A percentile compares a stretch with the other conserved stretches of the same genome.
Evolutionary conservation across 2,329 filamentous ascomycete species (phyloP).

Genomic region (Aspergillus ustus): DNA sequence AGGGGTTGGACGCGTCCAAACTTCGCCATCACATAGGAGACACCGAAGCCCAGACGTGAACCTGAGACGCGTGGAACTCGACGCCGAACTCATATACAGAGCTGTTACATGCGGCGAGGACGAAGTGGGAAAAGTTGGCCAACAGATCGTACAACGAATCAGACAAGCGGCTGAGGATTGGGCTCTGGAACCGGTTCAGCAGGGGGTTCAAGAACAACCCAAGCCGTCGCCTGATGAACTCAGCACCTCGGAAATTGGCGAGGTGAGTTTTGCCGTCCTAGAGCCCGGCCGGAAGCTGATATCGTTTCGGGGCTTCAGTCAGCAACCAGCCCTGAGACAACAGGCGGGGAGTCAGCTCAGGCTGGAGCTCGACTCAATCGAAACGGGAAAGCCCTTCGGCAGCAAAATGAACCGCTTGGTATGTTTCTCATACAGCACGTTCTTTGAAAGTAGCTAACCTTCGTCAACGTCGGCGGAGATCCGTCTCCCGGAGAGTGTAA

Average conservation of each 20-base stretch:
- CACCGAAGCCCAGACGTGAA: too few species aligned
- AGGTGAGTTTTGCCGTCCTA: neutral
- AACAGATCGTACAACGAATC: neutral
- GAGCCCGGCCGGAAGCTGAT: neutral
- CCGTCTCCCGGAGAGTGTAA: neutral
- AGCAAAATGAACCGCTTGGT: neutral
- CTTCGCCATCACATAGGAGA: too few species aligned
- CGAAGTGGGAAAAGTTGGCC: neutral
- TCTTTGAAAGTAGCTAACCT: neutral
- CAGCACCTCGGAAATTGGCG: neutral
- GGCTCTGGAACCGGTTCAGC: neutral
- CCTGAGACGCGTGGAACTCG: too few species aligned
- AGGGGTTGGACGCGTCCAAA: too few species aligned
- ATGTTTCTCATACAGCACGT: neutral
- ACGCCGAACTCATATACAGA: too few species aligned
- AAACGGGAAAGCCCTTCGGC: neutral
- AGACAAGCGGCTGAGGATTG: neutral
- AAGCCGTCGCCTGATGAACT: neutral
- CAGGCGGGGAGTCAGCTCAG: too few species aligned
- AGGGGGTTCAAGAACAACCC: neutral
- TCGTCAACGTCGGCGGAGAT: neutral
- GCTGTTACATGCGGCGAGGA: too few species aligned
- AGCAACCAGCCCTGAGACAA: neutral
- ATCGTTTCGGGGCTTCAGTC: neutral
- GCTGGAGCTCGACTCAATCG: neutral